Evolutionary conservation across 164 flowering plant genomes (phyloP), one percentile per base, ranked within the genome.

Genomic region (Kingdonia uniflora): DNA sequence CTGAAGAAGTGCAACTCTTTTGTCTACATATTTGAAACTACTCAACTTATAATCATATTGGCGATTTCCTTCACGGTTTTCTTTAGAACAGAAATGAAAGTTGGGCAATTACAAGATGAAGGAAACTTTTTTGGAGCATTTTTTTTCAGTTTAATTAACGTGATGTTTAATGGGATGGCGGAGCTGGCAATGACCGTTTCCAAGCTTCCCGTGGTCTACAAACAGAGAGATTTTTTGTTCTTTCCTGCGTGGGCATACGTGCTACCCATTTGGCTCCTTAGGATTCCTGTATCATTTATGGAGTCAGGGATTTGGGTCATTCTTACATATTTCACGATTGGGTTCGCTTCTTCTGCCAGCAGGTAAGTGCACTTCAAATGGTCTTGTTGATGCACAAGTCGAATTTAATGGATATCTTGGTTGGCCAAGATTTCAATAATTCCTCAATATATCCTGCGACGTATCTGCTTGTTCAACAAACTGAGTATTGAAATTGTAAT

Each of bases 181-280:
- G 87, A 81, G 74, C 69, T 78, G n/a, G 68, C 75, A 15, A 65
- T 75, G 78, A 81, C 80, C 13, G 63, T 78, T 44, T 24, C 59
- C 43, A 74, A 73, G 67, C 78, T 81, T 44, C 84, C 87, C 2
- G 84, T 81, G 16, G 78, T 81, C 62, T 81, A 65, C 47, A 81
- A 75, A 57, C 87, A 81, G 42, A 65, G 87, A 55, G 87, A 81
- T 63, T 52, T 68, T 47, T 29, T 71, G 52, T 81, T 76, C 54
- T 81, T 55, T 64, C 87, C 87, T 17, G 70, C 84, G 35, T 81
- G 87, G 87, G 80, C 82, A 23, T 81, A 67, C 70, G 76, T 62
- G 11, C 58, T 81, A 23, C 87, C 87, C 2, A 79, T 81, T 52
- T 77, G 79, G 70, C 26, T 81, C 52, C 76, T 76, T 6, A 71